Conservation (phyloP, 768 basidiomycete species). For the Rhodotorula paludigena region DNA sequence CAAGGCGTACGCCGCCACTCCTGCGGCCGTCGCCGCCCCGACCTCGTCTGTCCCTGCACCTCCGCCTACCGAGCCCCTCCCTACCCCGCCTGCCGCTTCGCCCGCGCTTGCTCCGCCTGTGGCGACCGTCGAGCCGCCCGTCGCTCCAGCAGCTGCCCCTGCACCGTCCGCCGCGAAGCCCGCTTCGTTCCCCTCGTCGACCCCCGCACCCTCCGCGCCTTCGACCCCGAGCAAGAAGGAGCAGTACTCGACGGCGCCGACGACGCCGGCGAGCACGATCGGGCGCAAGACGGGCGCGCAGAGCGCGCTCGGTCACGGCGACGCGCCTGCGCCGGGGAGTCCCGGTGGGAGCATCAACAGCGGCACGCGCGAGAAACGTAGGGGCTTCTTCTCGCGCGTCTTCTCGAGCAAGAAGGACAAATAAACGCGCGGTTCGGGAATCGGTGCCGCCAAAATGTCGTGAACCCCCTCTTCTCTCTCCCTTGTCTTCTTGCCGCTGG, state of each 20-base stretch:
- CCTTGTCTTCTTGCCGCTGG: background rate
- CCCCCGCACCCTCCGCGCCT: background rate
- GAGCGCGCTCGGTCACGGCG: background rate
- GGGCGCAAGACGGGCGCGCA: background rate
- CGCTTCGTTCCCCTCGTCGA: background rate
- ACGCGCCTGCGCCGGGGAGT: conserved; percentile 1
- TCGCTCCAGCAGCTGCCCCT: background rate
- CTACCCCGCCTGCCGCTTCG: background rate
- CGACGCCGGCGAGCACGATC: conserved; percentile 3
- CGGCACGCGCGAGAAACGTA: background rate
- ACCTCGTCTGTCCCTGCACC: no score
- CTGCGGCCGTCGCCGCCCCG: background rate
- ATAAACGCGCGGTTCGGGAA: no score
- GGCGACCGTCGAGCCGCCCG: background rate
- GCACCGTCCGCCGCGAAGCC: background rate
- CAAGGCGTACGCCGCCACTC: background rate
- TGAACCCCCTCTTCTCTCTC: background rate
- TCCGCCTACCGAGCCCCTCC: background rate
- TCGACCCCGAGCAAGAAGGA: conserved; percentile 1
- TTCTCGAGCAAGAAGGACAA: conserved; percentile 15
- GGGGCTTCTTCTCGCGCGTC: conserved; percentile 7
- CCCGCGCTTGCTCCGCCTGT: background rate
- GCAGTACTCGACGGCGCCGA: conserved; percentile 7
- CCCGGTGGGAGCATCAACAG: background rate
- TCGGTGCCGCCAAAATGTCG: no score